Evolutionary conservation across 306 rosid species (phyloP).

Genomic region (Senna tora): DNA sequence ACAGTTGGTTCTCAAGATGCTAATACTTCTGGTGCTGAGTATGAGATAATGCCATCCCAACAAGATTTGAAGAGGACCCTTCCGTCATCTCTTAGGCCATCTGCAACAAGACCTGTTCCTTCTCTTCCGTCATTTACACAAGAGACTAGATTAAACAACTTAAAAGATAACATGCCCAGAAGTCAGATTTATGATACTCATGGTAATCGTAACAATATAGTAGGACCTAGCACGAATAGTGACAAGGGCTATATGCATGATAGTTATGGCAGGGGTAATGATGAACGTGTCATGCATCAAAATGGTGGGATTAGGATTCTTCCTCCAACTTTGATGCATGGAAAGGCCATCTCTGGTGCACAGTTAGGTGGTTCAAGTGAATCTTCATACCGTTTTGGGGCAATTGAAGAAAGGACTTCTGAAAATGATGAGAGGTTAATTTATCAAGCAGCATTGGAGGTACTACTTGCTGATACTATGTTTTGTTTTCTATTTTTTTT

Average conservation of each 20-base stretch:
- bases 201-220: slow-evolving; percentile 45
- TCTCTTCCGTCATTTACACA: slow-evolving; percentile 47
- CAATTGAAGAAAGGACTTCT: slow-evolving; percentile 68
- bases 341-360: slow-evolving; percentile 51
- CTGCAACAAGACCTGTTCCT: slow-evolving; percentile 52
- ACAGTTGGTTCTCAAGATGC: slow-evolving; percentile 50
- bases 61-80: slow-evolving; percentile 74
- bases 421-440: slow-evolving; percentile 80
- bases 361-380: slow-evolving; percentile 64
- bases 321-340: slow-evolving; percentile 64
- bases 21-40: slow-evolving; percentile 45
- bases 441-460: slow-evolving; percentile 93
- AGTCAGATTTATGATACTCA: slow-evolving; percentile 52
- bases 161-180: slow-evolving; percentile 49
- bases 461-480: slow-evolving; percentile 30
- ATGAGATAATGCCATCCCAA: slow-evolving; percentile 64
- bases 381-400: slow-evolving; percentile 56
- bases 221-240: slow-evolving; percentile 53
- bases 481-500: too few species aligned
- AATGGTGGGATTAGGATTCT: slow-evolving; percentile 62
- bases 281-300: slow-evolving; percentile 49
- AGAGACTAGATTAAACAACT: slow-evolving; percentile 42
- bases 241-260: slow-evolving; percentile 56
- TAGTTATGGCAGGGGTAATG: slow-evolving; percentile 49
- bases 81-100: slow-evolving; percentile 52